A percentile compares a stretch with the other conserved stretches of the same genome.
phyloP scores from a whole-genome alignment of 2,329 filamentous ascomycete genomes.

The Calonectria pseudoreteaudii region DNA sequence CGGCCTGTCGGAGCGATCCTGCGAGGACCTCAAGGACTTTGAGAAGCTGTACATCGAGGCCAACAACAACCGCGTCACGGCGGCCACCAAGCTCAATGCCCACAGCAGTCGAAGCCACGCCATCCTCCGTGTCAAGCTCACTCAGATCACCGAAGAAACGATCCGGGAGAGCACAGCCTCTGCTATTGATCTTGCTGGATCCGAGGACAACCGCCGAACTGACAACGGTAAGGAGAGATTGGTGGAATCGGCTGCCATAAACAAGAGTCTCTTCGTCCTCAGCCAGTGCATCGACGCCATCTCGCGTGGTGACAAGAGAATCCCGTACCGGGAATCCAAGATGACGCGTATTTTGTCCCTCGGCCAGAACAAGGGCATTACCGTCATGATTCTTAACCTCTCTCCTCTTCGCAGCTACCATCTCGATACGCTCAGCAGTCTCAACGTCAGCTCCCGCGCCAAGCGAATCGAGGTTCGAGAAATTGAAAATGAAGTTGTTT shows the following conservation, averaged over 20 bases:
- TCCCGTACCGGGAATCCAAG: conserved; percentile 95
- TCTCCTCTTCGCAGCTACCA: conserved; percentile 94
- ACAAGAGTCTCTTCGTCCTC: conserved; percentile 95
- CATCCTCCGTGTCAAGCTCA: conserved; percentile 89
- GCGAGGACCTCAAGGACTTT: conserved; percentile 88
- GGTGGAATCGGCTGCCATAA: conserved; percentile 96
- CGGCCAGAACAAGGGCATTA: conserved; percentile 94
- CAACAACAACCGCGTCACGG: conserved; percentile 90
- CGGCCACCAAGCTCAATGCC: conserved; percentile 91
- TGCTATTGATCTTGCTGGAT: conserved; percentile 94
- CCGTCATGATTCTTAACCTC: conserved; percentile 96
- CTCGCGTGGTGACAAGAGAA: conserved; percentile 77
- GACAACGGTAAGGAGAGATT: conserved; percentile 93
- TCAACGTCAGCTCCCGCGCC: conserved; percentile 94
- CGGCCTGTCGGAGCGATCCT: conserved; percentile 84
- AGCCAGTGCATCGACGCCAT: conserved; percentile 97
- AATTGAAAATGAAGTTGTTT: conserved; percentile 94
- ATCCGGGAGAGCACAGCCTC: conserved; percentile 85
- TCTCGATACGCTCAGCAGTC: conserved; percentile 89
- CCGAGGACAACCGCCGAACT: conserved; percentile 93
- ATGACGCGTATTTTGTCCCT: conserved; percentile 95
- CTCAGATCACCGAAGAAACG: conserved; percentile 76
- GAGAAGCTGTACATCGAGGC: conserved; percentile 91
- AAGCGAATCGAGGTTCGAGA: conserved; percentile 97
- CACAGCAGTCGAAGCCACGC: conserved; percentile 92